Conservation (phyloP, 441 rosid species). For the Adansonia grandidieri region DNA sequence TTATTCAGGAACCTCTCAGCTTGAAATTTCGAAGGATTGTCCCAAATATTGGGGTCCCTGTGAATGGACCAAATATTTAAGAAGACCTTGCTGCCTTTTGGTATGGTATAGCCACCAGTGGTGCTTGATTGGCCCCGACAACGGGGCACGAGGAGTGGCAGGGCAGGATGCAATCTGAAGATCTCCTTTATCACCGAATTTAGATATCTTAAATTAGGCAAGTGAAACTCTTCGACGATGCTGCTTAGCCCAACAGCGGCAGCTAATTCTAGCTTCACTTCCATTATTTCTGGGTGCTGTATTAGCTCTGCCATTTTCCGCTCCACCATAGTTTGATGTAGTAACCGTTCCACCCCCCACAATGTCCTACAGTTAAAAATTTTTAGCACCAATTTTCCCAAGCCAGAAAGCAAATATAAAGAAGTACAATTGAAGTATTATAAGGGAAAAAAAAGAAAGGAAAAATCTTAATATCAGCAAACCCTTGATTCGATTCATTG, state of each 20-base stretch:
- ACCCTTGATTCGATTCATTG: slow-evolving; percentile 48
- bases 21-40: slow-evolving; percentile 48
- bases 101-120: slow-evolving; percentile 53
- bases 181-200: slow-evolving; percentile 54
- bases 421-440: too few species aligned
- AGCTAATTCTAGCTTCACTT: slow-evolving; percentile 43
- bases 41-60: slow-evolving; percentile 57
- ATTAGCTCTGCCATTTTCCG: slow-evolving; percentile 56
- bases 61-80: slow-evolving; percentile 55
- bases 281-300: slow-evolving; percentile 39
- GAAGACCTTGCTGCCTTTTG: slow-evolving; percentile 42
- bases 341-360: slow-evolving; percentile 50
- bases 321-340: slow-evolving; percentile 45
- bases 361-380: slow-evolving; percentile 31
- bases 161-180: slow-evolving; percentile 46
- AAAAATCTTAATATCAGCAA: slow-evolving; percentile 38
- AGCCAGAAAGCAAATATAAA: not conserved
- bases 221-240: slow-evolving; percentile 53
- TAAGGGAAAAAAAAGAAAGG: not conserved
- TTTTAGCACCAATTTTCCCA: not conserved
- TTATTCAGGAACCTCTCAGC: slow-evolving; percentile 53
- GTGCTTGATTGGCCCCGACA: slow-evolving; percentile 32
- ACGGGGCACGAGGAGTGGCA: slow-evolving; percentile 51
- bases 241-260: slow-evolving; percentile 45
- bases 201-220: slow-evolving; percentile 41